A percentile compares a stretch with the other conserved stretches of the same genome.
Evolutionary conservation across 768 basidiomycete genomes (phyloP).

Genomic region (Coprinopsis strossmayeri): DNA sequence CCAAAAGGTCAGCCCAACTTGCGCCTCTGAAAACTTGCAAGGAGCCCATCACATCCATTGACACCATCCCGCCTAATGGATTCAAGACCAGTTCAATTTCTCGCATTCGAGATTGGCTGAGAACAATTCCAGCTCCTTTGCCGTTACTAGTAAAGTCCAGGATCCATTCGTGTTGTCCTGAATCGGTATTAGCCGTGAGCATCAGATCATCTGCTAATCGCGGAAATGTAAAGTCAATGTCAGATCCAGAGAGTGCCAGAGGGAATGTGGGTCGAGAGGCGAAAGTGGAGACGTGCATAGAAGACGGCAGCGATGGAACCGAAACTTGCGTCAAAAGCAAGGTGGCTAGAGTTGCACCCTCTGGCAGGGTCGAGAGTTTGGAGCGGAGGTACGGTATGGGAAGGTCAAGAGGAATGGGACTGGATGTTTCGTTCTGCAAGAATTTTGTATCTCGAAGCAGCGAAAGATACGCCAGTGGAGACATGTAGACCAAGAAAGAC

Average conservation of each 20-base stretch:
- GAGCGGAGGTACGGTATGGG: slow-evolving; percentile 41
- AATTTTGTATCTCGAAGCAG: slow-evolving; percentile 34
- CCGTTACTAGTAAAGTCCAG: slow-evolving; percentile 66
- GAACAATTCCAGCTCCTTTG: slow-evolving; percentile 49
- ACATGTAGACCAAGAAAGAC: slow-evolving; percentile 66
- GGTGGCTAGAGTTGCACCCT: slow-evolving; percentile 52
- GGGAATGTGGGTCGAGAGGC: slow-evolving; percentile 47
- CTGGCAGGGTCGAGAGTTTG: slow-evolving; percentile 30
- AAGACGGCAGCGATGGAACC: slow-evolving; percentile 32
- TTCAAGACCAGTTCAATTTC: slow-evolving; percentile 65
- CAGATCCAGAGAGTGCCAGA: slow-evolving; percentile 37
- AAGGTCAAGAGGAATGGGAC: slow-evolving; percentile 44
- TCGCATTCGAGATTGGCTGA: slow-evolving; percentile 68
- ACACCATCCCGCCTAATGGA: slow-evolving; percentile 41
- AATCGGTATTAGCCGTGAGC: slow-evolving; percentile 11
- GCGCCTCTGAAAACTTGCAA: slow-evolving; percentile 42
- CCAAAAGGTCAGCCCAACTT: slow-evolving; percentile 65
- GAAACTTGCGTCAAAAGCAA: slow-evolving; percentile 34
- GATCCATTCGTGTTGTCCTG: slow-evolving; percentile 46
- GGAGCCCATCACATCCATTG: slow-evolving; percentile 26
- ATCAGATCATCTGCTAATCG: slow-evolving; percentile 25
- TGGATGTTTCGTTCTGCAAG: slow-evolving; percentile 14
- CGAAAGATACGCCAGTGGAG: slow-evolving; percentile 63
- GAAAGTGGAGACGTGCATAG: slow-evolving; percentile 40
- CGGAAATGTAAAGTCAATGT: slow-evolving; percentile 48